A percentile compares a stretch with the other conserved stretches of the same genome.
Conservation (phyloP, 2,329 filamentous ascomycete genomes). For the Metarhizium robertsii region DNA sequence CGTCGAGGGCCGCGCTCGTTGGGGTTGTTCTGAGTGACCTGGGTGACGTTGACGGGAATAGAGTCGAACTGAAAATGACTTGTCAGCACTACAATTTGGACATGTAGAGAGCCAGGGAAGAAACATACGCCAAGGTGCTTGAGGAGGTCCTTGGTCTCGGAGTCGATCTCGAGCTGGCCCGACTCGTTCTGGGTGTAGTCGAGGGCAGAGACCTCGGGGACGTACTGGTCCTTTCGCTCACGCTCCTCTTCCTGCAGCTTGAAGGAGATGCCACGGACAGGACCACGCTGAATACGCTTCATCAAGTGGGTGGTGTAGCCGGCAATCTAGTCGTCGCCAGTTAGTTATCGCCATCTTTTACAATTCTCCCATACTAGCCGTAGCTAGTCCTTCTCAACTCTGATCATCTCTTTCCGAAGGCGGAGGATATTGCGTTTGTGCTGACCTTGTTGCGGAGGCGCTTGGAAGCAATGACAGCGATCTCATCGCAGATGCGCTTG, state of each 20-base stretch:
- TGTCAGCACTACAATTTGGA: conserved; percentile 18
- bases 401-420: conserved; percentile 19
- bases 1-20: conserved; percentile 70
- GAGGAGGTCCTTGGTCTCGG: conserved; percentile 97
- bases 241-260: conserved; percentile 99
- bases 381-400: background rate
- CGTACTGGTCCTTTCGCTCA: conserved; percentile 99
- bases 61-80: conserved; percentile 68
- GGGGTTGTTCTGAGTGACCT: conserved; percentile 80
- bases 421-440: conserved; percentile 5
- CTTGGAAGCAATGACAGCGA: conserved; percentile 98
- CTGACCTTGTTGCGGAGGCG: conserved; percentile 96
- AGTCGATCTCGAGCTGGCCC: conserved; percentile 89
- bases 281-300: conserved; percentile 99
- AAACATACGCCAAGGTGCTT: conserved; percentile 95
- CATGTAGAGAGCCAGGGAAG: background rate
- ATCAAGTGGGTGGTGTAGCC: conserved; percentile 98
- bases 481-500: conserved; percentile 99
- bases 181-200: conserved; percentile 95
- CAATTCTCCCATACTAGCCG: background rate
- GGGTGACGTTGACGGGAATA: conserved; percentile 92
- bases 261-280: conserved; percentile 99
- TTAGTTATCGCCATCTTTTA: background rate
- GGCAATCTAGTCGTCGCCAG: conserved; percentile 57
- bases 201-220: conserved; percentile 95